Evolutionary conservation across 2,329 filamentous ascomycete genomes (phyloP), one percentile per base, ranked within the genome.

Genomic region (Xylariales sp.): DNA sequence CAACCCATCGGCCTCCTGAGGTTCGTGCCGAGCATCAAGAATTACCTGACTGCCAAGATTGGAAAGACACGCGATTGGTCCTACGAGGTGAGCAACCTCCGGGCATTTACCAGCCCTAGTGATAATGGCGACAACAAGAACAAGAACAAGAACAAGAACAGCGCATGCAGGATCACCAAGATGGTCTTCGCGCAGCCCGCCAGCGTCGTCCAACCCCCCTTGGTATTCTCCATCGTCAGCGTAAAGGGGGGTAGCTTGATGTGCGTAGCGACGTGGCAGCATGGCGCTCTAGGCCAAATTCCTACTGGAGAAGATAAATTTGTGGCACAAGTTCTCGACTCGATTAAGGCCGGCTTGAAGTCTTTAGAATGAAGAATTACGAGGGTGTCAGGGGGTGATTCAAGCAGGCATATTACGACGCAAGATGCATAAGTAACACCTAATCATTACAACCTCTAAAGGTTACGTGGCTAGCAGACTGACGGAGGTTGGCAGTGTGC

Each of bases 1-100:
- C 48, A 54, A 33, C 43, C 66, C 2, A 55, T 70, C 11, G 67
- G 63, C 1, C 45, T 73, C 7, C 49, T 73, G 27, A 48, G 56
- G 38, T 72, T 70, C 32, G 44, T 61, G 2, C 54, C 53, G 5
- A 59, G 61, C 37, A 57, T 69, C 20, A 47, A 61, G 5, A 47
- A 50, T 8, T 73, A 67, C 67, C 54, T 56, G 4, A 30, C 48
- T 7, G 54, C 52, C 3, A 63, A 69, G 30, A 33, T 69, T 8
- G 61, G 61, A 5, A 45, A 60, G 36, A 40, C 43, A 19, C 53
- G 67, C 17, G 63, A 66, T 28, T 53, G 44, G 12, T 66, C 64
- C 5, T 70, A 65, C 38, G 66, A 69, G 46, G 38, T 72, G 7
- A 71, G 67, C 48, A 72, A 72, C 42, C 35, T 70, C 3, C 57